phyloP scores from a whole-genome alignment of 129 eudicot species.

The Solidago caesia region DNA sequence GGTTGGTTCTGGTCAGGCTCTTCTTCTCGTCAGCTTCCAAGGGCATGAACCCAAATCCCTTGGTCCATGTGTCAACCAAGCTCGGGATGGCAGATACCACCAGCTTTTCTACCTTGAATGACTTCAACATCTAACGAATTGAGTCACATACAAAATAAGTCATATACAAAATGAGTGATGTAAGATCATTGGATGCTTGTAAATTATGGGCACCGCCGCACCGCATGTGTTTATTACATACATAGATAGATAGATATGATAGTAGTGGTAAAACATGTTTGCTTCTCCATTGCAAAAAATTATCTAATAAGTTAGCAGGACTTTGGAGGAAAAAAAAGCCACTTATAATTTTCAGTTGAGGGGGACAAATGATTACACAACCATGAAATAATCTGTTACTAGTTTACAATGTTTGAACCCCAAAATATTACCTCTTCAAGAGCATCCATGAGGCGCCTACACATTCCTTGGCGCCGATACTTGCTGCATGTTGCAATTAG shows the following conservation, averaged over 20 bases:
- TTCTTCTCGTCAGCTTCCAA: slow-evolving; percentile 73
- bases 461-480: slow-evolving; percentile 92
- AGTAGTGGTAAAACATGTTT: not conserved
- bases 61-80: slow-evolving; percentile 86
- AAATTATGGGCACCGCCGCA: not conserved
- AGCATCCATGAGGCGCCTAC: slow-evolving; percentile 75
- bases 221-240: not conserved
- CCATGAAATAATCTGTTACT: not conserved
- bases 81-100: slow-evolving; percentile 81
- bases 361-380: slow-evolving; percentile 1
- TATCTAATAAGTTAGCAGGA: too few species aligned
- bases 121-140: slow-evolving; percentile 62
- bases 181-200: not conserved
- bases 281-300: not conserved
- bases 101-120: slow-evolving; percentile 79
- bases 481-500: slow-evolving; percentile 93
- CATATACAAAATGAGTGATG: not conserved
- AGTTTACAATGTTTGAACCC: not conserved
- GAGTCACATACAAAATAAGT: not conserved
- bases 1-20: slow-evolving; percentile 56
- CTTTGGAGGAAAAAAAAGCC: not conserved
- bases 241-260: not conserved
- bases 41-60: slow-evolving; percentile 75
- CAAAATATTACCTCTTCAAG: slow-evolving; percentile 67
- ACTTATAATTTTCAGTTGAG: not conserved